Evolutionary conservation across 176 grass and related monocot species (phyloP).

Genomic region (Thinopyrum elongatum): DNA sequence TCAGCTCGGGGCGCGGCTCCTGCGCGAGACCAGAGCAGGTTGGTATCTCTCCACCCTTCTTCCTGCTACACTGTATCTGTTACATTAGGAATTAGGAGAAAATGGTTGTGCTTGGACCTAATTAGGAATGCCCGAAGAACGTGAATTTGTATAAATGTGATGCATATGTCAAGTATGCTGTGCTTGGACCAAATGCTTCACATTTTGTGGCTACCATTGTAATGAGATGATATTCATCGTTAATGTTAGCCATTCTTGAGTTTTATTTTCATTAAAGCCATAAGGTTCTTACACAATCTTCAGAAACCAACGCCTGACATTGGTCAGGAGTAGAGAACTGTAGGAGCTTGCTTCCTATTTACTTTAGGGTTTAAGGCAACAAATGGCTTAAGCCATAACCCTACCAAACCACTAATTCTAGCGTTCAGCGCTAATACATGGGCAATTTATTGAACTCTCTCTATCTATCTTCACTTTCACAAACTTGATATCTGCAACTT

Average conservation of each 20-base stretch:
- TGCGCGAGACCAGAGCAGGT: constrained; percentile 38
- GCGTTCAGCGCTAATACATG: background rate
- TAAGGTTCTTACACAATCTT: background rate
- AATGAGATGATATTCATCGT: background rate
- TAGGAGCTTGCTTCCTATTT: no score
- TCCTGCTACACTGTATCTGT: background rate
- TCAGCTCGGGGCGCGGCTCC: constrained; percentile 33
- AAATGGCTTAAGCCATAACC: background rate
- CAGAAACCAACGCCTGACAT: background rate
- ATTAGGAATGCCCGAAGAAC: background rate
- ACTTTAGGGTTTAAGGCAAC: no score
- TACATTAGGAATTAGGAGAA: background rate
- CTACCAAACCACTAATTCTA: background rate
- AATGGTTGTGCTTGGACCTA: background rate
- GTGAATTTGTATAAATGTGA: background rate
- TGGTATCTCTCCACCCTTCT: background rate
- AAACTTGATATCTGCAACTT: background rate
- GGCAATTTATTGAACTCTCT: background rate
- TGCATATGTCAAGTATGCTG: background rate
- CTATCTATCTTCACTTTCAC: fast-evolving
- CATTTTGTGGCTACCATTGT: background rate
- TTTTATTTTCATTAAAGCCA: background rate
- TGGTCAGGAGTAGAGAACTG: background rate
- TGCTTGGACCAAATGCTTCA: background rate
- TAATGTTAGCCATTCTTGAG: background rate